Percentiles rank a stretch among this genome's conserved stretches.
These are phyloP conservation scores for Cetradonia linearis DNA, from an alignment of 495 filamentous ascomycete species.

Conservation along the genomic window DNA sequence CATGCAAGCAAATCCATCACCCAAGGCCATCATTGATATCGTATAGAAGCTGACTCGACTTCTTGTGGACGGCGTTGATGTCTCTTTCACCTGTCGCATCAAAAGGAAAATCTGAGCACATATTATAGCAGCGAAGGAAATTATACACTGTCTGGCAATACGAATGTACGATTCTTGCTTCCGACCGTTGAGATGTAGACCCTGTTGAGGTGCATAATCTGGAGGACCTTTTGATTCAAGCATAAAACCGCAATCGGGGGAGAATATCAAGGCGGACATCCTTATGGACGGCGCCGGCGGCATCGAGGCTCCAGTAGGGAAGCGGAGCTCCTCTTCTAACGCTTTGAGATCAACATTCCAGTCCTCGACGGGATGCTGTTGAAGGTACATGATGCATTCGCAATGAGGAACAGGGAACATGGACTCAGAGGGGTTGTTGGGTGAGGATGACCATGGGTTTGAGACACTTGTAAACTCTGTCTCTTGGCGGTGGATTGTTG, in stretches of 20 bases:
- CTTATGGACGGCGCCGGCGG: slow-evolving; percentile 55
- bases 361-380: slow-evolving; percentile 55
- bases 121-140: slow-evolving; percentile 53
- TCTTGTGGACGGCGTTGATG: slow-evolving; percentile 86
- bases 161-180: slow-evolving; percentile 69
- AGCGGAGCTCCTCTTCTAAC: slow-evolving; percentile 77
- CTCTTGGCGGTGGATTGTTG: slow-evolving; percentile 53
- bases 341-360: slow-evolving; percentile 42
- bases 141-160: slow-evolving; percentile 54
- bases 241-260: slow-evolving; percentile 85
- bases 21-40: slow-evolving; percentile 72
- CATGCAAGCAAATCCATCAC: slow-evolving; percentile 60
- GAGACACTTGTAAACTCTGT: slow-evolving; percentile 36
- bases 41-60: slow-evolving; percentile 87
- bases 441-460: slow-evolving; percentile 56
- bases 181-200: slow-evolving; percentile 58
- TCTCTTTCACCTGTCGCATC: slow-evolving; percentile 78
- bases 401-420: slow-evolving; percentile 60
- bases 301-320: slow-evolving; percentile 70
- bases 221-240: slow-evolving; percentile 82
- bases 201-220: slow-evolving; percentile 52
- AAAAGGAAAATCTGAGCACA: slow-evolving; percentile 64
- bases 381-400: slow-evolving; percentile 80
- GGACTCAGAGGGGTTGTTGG: slow-evolving; percentile 46
- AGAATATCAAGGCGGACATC: slow-evolving; percentile 82